A percentile compares a stretch with the other conserved stretches of the same genome.
Conservation (phyloP, 345 rosid genomes). For the Bretschneidera sinensis region DNA sequence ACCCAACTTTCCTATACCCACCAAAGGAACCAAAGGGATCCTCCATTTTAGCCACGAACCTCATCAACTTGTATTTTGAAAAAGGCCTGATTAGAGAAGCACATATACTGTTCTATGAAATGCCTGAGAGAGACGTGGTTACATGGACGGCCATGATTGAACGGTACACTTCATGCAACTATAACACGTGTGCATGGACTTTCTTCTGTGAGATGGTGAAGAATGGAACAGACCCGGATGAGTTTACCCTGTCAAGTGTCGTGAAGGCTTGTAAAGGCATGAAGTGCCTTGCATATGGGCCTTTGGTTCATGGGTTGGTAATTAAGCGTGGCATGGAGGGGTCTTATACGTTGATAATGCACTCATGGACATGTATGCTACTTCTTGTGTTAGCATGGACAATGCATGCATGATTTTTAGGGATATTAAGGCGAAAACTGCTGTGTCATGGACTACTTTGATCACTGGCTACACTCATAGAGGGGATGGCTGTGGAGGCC, state of each 20-base stretch:
- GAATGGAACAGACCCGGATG: slow-evolving; percentile 46
- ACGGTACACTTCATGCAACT: slow-evolving; percentile 38
- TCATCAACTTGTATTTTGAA: slow-evolving; percentile 46
- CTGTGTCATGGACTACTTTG: slow-evolving; percentile 76
- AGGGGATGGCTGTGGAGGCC: slow-evolving; percentile 59
- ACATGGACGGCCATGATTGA: slow-evolving; percentile 32
- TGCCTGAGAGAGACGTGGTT: slow-evolving; percentile 29
- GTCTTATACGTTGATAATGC: slow-evolving; percentile 63
- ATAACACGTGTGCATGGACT: slow-evolving; percentile 44
- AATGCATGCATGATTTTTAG: slow-evolving; percentile 56
- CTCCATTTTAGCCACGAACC: slow-evolving; percentile 60
- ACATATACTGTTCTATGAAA: slow-evolving; percentile 37
- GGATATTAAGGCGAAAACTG: slow-evolving; percentile 47
- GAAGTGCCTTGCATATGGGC: slow-evolving; percentile 46
- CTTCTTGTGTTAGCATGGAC: slow-evolving; percentile 51
- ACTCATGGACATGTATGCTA: slow-evolving; percentile 68
- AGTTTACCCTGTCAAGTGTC: slow-evolving; percentile 57
- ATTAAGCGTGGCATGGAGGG: slow-evolving; percentile 61
- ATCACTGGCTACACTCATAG: slow-evolving; percentile 78
- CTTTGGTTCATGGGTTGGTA: slow-evolving; percentile 59
- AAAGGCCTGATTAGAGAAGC: slow-evolving; percentile 79
- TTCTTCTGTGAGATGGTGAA: slow-evolving; percentile 58
- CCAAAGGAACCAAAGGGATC: slow-evolving; percentile 34
- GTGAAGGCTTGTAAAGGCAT: slow-evolving; percentile 72
- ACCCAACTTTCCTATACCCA: slow-evolving; percentile 9